Base-by-base conservation (phyloP, 2,329 filamentous ascomycete genomes). In the Seiridium unicorne region DNA sequence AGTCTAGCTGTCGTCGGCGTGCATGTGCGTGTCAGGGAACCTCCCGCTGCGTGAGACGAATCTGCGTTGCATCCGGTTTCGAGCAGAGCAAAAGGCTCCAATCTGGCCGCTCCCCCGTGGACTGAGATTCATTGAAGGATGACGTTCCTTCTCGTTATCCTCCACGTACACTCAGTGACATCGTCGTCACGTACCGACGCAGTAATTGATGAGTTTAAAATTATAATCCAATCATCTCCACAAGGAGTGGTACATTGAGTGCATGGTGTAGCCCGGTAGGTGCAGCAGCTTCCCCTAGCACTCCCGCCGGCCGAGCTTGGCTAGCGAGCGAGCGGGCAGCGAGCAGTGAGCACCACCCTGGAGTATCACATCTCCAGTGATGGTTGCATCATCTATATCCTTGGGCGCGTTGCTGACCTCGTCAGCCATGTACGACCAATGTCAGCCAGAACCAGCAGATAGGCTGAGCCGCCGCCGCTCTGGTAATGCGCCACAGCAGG, bases 161-260 rank as follows among this genome's bases (percentile, higher is more conserved):
- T 62, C 55, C 48, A 51, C 49, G 9, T 44, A 44, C 62, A 63
- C 62, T 63, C 35, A 38, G 34, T 53, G 34, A 38, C 32, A 53
- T 53, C 34, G 49, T 51, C 49, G 49, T 53, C 49, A 53, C 34
- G 49, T 18, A 35, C 49, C 34, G 32, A n/a, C 32, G 32, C 31
- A 53, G 49, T 34, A 65, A 66, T 67, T 62, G 63, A 61, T 60
- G 63, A 62, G 61, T 62, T 67, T 66, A 68, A 68, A 60, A 67
- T 69, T 66, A 64, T 66, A 63, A 61, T 63, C 55, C 62, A 64
- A 68, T 64, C 65, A 68, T 69, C 67, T 65, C 64, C 67, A 64
- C 67, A 67, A 67, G 67, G 66, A 62, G 65, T 68, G 63, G 61
- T 53, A 64, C 64, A 59, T 60, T 13, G 65, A 61, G 51, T 66